Evolutionary conservation across 768 basidiomycete species (phyloP), one percentile per base, ranked within the genome.

Genomic region (Chalciporus chontae): DNA sequence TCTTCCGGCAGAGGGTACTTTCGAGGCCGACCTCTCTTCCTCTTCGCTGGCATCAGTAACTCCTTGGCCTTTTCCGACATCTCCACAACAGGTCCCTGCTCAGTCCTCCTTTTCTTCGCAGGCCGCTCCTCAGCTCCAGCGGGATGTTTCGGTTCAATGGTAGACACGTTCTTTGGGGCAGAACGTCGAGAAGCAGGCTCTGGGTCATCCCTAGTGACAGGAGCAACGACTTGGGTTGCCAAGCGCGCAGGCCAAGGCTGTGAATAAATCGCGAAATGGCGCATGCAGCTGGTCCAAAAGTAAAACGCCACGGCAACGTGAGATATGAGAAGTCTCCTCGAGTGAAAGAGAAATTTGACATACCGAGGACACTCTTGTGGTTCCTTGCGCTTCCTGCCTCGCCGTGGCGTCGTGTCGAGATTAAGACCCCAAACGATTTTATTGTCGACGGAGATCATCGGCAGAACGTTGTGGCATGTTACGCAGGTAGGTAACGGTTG

Each of bases 301-400:
- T 50, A 47, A 49, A 58, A 47, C 41, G 50, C 46, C 37, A 43
- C 18, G 15, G 38, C 43, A 57, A 44, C 31, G 50, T 57, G 46
- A 53, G 51, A 56, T 43, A 53, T 15, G 34, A 36, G 14, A 18
- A 41, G 36, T 44, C 52, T 36, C 19, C 29, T 41, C 18, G 56
- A 53, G 51, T 29, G 45, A 70, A 78, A 34, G 40, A 43, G 39
- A 54, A 60, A 24, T 17, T 52, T 37, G 54, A 62, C 62, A 42
- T 64, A 91, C 88, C 89, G 76, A 48, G 87, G 86, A 66, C 89
- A 91, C 24, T 87, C 84, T 53, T 80, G 79, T 52, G 79, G 78
- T 52, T 73, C 73, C 65, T 82, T 83, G 60, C 78, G 82, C 65
- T 78, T 83, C 65, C 72, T 78, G 43, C 73, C 73, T 59, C 67